Evolutionary conservation across 257 asterid species (phyloP), one percentile per base, ranked within the genome.

Genomic region (Solanum etuberosum): DNA sequence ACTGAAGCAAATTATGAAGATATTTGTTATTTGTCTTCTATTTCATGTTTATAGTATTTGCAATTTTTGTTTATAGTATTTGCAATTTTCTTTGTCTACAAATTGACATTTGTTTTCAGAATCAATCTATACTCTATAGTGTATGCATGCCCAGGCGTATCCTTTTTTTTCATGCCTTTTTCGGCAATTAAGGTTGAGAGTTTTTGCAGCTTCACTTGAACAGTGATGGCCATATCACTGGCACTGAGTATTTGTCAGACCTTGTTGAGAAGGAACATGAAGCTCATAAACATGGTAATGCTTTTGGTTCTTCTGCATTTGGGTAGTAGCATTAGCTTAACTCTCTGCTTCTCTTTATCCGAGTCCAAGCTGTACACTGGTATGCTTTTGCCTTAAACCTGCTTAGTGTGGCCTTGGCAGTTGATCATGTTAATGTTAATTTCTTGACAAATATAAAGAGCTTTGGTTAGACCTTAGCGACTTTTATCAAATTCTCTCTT

Each of bases 201-300:
- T 89, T 91, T 87, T 88, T 91, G 91, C 94, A 97, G 99, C 98
- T 97, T 90, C 98, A 96, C 89, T 89, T 97, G 96, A 94, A 91
- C 87, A 91, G 86, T 5, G 93, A 91, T 90, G 98, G 99, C 77
- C 89, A 88, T 84, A 94, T 97, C 87, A 91, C 92, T 89, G 99
- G 99, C 87, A 93, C 98, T 23, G 99, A 97, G 89, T 97, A 94
- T 92, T 43, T 97, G 83, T 94, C 98, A 4, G 98, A 97, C 90
- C 98, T 97, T 85, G 99, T 97, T 86, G 99, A 97, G 96, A 95
- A 95, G 94, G 98, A 88, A 78, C 95, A 94, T 90, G 81, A 91
- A 77, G 89, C 86, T 83, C 97, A 94, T 90, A 95, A 92, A 71
- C 98, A 97, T 90, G 98, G 99, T 97, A 87, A 88, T 93, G 88